These are phyloP conservation scores for Acer negundo DNA, from an alignment of 345 rosid species.

Conservation along the genomic window DNA sequence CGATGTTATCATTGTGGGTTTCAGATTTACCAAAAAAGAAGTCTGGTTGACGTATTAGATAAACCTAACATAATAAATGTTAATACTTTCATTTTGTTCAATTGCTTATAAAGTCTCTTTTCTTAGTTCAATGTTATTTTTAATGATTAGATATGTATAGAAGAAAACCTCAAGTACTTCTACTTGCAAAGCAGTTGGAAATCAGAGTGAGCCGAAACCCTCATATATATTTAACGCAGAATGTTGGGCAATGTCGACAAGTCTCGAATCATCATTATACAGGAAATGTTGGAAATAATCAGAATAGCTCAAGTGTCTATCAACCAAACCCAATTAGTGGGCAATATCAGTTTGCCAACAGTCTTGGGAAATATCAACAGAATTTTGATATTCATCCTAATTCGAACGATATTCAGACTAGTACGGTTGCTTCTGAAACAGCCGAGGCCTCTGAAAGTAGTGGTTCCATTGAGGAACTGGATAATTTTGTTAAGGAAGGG, in stretches of 20 bases:
- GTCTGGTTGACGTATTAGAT: too few relatives aligned
- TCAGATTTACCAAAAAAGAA: too few relatives aligned
- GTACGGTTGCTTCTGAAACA: slow-evolving; percentile 5
- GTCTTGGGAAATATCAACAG: too few relatives aligned
- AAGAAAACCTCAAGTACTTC: neutral
- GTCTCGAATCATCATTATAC: neutral
- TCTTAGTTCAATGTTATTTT: neutral
- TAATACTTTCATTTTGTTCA: too few relatives aligned
- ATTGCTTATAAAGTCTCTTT: too few relatives aligned
- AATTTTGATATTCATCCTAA: neutral
- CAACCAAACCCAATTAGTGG: too few relatives aligned
- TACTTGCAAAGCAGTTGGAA: neutral
- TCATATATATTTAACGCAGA: slow-evolving; percentile 7
- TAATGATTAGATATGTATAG: neutral
- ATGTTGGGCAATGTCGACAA: slow-evolving; percentile 16
- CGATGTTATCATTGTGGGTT: too few relatives aligned
- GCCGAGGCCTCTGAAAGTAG: slow-evolving; percentile 26
- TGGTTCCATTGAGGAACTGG: slow-evolving; percentile 45
- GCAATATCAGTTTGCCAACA: too few relatives aligned
- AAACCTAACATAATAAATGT: too few relatives aligned
- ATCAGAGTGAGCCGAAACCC: neutral
- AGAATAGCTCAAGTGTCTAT: too few relatives aligned
- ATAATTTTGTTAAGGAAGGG: slow-evolving; percentile 52
- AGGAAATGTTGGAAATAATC: neutral
- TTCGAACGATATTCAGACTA: neutral